Evolutionary conservation across 75 land plant species (phyloP), one percentile per base, ranked within the genome.

Genomic region (Ceratopteris richardii): DNA sequence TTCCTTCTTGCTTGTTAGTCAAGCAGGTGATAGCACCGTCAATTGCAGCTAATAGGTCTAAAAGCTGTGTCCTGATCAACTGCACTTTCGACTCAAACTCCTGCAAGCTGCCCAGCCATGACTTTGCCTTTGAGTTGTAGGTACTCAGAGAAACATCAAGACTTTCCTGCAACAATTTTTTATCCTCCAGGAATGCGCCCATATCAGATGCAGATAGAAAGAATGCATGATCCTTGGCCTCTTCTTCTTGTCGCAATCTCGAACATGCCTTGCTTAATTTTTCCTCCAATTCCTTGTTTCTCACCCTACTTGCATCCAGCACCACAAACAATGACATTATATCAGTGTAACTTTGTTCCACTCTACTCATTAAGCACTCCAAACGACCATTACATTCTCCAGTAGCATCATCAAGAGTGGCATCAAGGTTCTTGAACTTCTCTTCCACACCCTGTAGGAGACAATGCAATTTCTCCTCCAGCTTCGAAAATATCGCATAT

Each of bases 201-300:
- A 24, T 52, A 4, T 52, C 54, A 24, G 23, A 25, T 5, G 24
- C 25, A 24, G 27, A 24, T 1, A 52, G 29, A 24, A 52, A 28
- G 27, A 18, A 52, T 14, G 25, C 27, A 52, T 52, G 28, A 52
- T 21, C 54, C 23, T 28, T 52, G 5, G 54, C 54, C 54, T 52
- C 28, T 14, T 52, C 27, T 4, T 25, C 54, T 5, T 52, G 24
- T 14, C 28, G 22, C 54, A 52, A 52, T 24, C 14, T 52, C 14
- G 25, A 4, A 5, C 7, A 1, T 23, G 54, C 25, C 28, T 26
- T 2, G 9, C 25, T 28, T 23, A 52, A 2, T 24, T 26, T 28
- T 23, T 23, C 23, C 24, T 4, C 7, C 24, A 52, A 28, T 28
- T 52, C 14, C 29, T 22, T 4, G 29, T 3, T 52, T 23, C 25